These are phyloP conservation scores for Pestalotiopsis sp. DNA, from an alignment of 2,329 filamentous ascomycete species.

Conservation along the genomic window DNA sequence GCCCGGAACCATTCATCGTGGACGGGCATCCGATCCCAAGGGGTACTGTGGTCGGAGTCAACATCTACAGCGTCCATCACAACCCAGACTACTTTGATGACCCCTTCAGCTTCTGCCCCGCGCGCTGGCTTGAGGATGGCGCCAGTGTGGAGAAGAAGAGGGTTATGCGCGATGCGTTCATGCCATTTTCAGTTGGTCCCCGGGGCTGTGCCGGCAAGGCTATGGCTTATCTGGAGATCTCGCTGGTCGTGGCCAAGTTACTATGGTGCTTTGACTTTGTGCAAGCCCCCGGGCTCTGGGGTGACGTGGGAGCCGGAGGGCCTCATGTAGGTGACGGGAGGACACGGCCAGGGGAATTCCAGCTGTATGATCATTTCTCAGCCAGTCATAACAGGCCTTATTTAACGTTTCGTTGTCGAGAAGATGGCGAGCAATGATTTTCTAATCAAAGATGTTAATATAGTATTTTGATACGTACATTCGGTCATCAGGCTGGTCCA, in stretches of 20 bases:
- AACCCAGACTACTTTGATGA: background rate
- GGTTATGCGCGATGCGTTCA: conserved; percentile 19
- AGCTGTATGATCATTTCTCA: background rate
- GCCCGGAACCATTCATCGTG: background rate
- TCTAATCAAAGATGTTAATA: too few species aligned
- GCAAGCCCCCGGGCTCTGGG: background rate
- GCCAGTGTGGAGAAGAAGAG: conserved; percentile 14
- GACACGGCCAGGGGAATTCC: background rate
- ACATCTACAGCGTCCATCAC: background rate
- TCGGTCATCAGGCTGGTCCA: too few species aligned
- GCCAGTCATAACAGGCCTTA: background rate
- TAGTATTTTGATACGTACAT: too few species aligned
- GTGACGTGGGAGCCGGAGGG: background rate
- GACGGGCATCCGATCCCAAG: background rate
- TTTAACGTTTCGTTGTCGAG: background rate
- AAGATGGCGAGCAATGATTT: background rate
- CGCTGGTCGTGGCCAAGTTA: conserved; percentile 22
- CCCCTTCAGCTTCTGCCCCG: background rate
- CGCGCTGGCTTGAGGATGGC: background rate
- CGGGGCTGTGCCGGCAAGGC: conserved; percentile 37
- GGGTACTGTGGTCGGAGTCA: background rate
- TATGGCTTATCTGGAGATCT: conserved; percentile 24
- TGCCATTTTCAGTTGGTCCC: conserved; percentile 37
- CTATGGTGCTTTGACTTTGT: conserved; percentile 10
- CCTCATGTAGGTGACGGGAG: background rate